Evolutionary conservation across 306 rosid species (phyloP).

Genomic region (Malus orientalis): DNA sequence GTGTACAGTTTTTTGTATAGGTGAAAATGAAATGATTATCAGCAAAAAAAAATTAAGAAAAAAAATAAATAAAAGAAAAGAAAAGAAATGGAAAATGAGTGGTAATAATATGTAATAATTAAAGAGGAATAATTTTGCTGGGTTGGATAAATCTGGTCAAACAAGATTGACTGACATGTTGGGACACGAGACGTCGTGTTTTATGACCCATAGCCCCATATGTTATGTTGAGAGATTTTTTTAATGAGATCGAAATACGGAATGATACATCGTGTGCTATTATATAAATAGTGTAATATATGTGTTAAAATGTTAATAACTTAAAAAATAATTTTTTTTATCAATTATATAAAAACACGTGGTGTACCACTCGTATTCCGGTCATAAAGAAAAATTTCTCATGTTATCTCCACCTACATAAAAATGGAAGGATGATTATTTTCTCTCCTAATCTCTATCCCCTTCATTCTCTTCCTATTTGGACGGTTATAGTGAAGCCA

Average conservation of each 20-base stretch:
- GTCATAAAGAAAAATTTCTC: no score
- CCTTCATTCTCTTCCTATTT: no score
- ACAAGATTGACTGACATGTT: constrained; percentile 38
- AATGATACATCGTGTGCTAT: rapidly evolving
- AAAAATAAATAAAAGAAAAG: not conserved
- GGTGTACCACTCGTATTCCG: rapidly evolving
- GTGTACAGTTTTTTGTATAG: no score
- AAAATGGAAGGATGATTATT: no score
- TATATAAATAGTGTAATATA: rapidly evolving
- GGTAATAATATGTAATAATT: constrained; percentile 32
- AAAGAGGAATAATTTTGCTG: constrained; percentile 42
- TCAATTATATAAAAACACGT: no score
- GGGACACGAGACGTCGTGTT: constrained; percentile 24
- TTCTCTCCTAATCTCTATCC: no score
- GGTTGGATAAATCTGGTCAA: constrained; percentile 43
- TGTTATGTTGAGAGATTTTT: no score
- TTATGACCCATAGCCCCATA: no score
- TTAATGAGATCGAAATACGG: rapidly evolving
- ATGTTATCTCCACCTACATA: no score
- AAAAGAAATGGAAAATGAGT: not conserved
- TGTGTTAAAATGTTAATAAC: no score
- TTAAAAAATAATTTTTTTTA: no score
- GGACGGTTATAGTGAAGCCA: no score
- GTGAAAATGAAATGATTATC: not conserved
- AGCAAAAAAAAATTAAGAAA: not conserved